A percentile compares a stretch with the other conserved stretches of the same genome.
These are phyloP conservation scores for Russula olivacea DNA, from an alignment of 768 basidiomycete genomes.

Conservation along the genomic window DNA sequence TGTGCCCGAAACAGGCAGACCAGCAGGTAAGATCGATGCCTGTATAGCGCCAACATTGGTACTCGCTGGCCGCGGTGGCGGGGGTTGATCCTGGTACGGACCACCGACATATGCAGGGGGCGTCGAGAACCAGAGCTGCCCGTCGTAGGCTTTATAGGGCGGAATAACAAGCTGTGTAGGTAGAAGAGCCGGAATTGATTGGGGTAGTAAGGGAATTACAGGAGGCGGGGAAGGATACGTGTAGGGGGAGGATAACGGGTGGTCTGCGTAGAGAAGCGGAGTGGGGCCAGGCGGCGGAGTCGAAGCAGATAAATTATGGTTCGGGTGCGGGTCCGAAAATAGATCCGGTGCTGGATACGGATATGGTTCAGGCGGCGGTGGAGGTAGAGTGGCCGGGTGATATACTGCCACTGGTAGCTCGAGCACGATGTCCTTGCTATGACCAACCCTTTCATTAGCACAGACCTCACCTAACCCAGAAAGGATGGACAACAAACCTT, in stretches of 20 bases:
- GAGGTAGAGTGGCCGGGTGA: constrained; percentile 58
- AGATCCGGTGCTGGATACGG: constrained; percentile 7
- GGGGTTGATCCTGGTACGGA: constrained; percentile 33
- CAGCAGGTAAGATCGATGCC: constrained; percentile 32
- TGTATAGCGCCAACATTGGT: constrained; percentile 35
- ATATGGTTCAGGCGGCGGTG: constrained; percentile 27
- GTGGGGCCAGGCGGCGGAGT: constrained; percentile 19
- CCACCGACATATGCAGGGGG: constrained; percentile 1
- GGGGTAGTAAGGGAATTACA: constrained; percentile 28
- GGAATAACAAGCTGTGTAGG: constrained; percentile 13
- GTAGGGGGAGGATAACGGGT: constrained; percentile 31
- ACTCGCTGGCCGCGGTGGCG: constrained; percentile 46
- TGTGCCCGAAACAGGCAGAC: constrained; percentile 32
- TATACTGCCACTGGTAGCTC: constrained; percentile 58
- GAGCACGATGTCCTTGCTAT: constrained; percentile 65
- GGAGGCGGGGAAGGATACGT: constrained; percentile 30
- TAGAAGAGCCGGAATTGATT: constrained; percentile 42
- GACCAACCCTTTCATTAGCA: constrained; percentile 7
- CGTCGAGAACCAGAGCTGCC: constrained; percentile 32
- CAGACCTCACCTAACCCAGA: not conserved
- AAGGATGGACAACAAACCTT: constrained; percentile 48
- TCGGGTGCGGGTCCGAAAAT: not conserved
- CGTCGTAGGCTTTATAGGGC: constrained; percentile 29
- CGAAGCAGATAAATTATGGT: constrained; percentile 25
- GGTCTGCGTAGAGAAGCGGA: constrained; percentile 28